Evolutionary conservation across 352 stramenopile species (phyloP), one percentile per base, ranked within the genome.

Genomic region (Pythium monospermum): DNA sequence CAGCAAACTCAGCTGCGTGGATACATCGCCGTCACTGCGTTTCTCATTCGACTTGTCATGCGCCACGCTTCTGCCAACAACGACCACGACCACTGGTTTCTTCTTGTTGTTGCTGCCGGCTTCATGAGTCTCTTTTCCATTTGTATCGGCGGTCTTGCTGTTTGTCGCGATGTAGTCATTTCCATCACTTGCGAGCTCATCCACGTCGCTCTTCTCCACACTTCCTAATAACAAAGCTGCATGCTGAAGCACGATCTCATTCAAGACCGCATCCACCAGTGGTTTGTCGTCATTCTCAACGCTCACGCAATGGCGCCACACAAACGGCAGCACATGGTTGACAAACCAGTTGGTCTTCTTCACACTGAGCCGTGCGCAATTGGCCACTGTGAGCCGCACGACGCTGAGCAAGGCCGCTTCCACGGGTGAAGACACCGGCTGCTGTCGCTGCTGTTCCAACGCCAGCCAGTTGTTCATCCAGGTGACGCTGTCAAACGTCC

Each of bases 281-380:
- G 30, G n/a, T n/a, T n/a, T n/a, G n/a, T n/a, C n/a, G n/a, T n/a
- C n/a, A n/a, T n/a, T n/a, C n/a, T n/a, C n/a, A n/a, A n/a, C n/a
- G n/a, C n/a, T n/a, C n/a, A n/a, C n/a, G n/a, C n/a, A n/a, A n/a
- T n/a, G n/a, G 19, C 7, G 45, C 45, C 87, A 51, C 12, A 81
- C 49, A 33, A 82, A 84, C 39, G 53, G 61, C 30, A 90, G 59
- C 32, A 90, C 49, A 51, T 94, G 83, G 37, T 66, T 66, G 23
- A 66, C 37, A 59, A 94, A 94, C 83, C 83, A 93, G 55, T 84
- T 73, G 25, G 75, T 73, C 49, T 85, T 81, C 57, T 80, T 84
- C 37, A 75, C 49, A 61, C 58, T 86, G 48, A 87, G 68, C 21
- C 48, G 45, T 41, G n/a, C 31, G 42, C 36, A 57, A 41, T 64